Evolutionary conservation across 2,329 filamentous ascomycete species (phyloP).

Genomic region (Fusarium sp.): DNA sequence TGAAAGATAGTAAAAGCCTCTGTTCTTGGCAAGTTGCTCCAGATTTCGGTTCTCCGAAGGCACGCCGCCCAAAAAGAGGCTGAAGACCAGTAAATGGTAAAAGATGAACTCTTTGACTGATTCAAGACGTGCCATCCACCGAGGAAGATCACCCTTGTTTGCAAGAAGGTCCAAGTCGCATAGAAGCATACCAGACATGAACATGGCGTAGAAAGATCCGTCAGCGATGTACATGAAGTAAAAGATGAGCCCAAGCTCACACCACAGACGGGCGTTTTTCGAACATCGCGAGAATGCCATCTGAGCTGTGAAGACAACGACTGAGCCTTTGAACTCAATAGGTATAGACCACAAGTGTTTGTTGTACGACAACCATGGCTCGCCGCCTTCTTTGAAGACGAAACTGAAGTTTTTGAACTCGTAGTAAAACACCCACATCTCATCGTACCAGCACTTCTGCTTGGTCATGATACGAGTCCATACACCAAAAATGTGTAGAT

Average conservation of each 20-base stretch:
- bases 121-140: slow-evolving; percentile 57
- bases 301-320: slow-evolving; percentile 69
- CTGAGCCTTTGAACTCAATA: slow-evolving; percentile 71
- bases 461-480: slow-evolving; percentile 54
- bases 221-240: slow-evolving; percentile 78
- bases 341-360: slow-evolving; percentile 73
- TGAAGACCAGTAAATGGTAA: slow-evolving; percentile 62
- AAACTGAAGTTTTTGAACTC: slow-evolving; percentile 78
- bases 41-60: slow-evolving; percentile 64
- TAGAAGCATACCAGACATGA: slow-evolving; percentile 70
- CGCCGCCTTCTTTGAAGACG: slow-evolving; percentile 67
- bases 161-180: slow-evolving; percentile 70
- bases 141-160: slow-evolving; percentile 61
- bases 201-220: slow-evolving; percentile 70
- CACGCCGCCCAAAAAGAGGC: slow-evolving; percentile 70
- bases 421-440: slow-evolving; percentile 61
- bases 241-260: slow-evolving; percentile 63
- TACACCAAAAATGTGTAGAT: slow-evolving; percentile 65
- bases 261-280: slow-evolving; percentile 64
- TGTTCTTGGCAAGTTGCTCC: slow-evolving; percentile 61
- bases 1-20: slow-evolving; percentile 71
- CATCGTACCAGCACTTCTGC: slow-evolving; percentile 57
- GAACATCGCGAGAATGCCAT: slow-evolving; percentile 68
- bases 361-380: slow-evolving; percentile 64
- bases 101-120: slow-evolving; percentile 63